These are phyloP conservation scores for Sporothrix schenckii DNA, from an alignment of 2,329 filamentous ascomycete species.

Conservation along the genomic window DNA sequence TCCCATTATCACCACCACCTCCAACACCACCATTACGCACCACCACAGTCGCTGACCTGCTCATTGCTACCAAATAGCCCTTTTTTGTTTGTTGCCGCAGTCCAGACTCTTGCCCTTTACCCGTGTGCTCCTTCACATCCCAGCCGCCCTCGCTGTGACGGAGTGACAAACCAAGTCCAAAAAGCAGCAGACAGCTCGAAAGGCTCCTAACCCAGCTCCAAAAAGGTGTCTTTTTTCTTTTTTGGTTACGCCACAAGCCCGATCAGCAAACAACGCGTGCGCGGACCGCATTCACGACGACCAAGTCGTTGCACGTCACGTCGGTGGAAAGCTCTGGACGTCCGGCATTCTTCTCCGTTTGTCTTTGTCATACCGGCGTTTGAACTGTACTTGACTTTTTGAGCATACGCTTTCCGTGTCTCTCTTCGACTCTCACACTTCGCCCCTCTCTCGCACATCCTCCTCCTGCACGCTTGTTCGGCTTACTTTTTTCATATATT, in stretches of 20 bases:
- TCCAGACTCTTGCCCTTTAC: background rate
- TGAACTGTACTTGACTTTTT: background rate
- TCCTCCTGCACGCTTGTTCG: background rate
- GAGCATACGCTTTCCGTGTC: background rate
- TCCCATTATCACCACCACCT: conserved; percentile 27
- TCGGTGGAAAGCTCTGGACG: background rate
- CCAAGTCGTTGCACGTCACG: background rate
- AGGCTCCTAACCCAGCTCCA: background rate
- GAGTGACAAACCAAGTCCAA: conserved; percentile 1
- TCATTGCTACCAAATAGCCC: conserved; percentile 7
- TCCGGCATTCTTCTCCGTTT: background rate
- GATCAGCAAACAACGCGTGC: background rate
- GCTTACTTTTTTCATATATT: conserved; percentile 8
- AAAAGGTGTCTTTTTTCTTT: background rate
- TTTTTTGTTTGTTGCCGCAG: background rate
- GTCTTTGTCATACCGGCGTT: background rate
- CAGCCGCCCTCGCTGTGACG: background rate
- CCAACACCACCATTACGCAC: conserved; percentile 21
- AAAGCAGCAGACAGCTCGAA: conserved; percentile 4
- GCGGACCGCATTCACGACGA: conserved; percentile 7
- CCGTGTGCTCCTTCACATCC: conserved; percentile 6
- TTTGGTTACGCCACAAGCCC: background rate
- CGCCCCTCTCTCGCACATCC: background rate
- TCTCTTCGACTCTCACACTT: background rate
- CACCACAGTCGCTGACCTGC: conserved; percentile 14